Conservation (phyloP, 208 protist species). For the Leishmania braziliensis region DNA sequence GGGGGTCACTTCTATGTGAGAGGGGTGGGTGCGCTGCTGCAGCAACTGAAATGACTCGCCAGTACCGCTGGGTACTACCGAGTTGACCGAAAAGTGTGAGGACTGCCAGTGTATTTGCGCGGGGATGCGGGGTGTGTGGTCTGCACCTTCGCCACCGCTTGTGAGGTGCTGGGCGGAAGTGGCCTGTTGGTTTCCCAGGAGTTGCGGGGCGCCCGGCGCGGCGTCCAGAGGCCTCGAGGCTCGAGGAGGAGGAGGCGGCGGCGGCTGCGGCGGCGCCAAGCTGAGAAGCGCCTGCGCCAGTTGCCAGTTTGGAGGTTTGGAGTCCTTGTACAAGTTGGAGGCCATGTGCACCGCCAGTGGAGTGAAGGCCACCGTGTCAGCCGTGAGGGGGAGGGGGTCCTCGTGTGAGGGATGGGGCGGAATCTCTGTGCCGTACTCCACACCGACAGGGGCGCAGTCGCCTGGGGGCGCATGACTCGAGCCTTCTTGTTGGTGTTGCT, state of each 20-base stretch:
- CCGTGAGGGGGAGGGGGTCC: no score
- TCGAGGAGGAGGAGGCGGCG: neutral
- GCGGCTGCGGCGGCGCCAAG: neutral
- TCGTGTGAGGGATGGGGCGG: no score
- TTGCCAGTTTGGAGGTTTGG: neutral
- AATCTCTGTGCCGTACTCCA: no score
- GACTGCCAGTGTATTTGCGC: neutral
- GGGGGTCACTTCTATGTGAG: neutral
- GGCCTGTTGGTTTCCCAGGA: neutral
- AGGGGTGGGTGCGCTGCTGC: neutral
- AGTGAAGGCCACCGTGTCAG: neutral
- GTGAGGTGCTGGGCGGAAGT: neutral
- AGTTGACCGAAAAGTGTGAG: neutral
- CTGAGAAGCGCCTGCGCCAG: neutral
- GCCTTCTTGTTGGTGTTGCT: slow-evolving; percentile 8
- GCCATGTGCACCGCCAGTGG: neutral
- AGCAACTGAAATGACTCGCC: neutral
- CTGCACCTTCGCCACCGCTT: neutral
- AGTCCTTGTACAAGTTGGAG: neutral
- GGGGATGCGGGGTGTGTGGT: neutral
- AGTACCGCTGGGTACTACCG: neutral
- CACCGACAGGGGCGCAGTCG: neutral
- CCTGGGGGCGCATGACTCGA: neutral
- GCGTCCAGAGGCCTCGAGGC: neutral
- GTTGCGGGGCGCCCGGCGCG: neutral